Base-by-base conservation (phyloP, 345 rosid genomes). In the Aquilaria malaccensis region DNA sequence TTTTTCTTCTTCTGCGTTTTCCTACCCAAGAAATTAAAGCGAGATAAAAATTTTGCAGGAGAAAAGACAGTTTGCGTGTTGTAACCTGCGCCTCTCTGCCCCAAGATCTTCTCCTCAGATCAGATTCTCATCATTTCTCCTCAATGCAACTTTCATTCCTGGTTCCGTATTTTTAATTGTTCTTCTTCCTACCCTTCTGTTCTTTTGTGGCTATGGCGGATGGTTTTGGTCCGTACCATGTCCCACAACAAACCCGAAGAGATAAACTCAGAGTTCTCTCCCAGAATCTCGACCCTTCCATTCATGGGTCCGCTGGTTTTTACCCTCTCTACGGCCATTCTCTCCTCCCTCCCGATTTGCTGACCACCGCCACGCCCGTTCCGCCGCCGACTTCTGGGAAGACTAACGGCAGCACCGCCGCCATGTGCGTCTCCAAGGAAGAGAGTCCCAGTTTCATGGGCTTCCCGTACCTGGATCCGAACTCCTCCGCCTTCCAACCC, bases 381-480 rank as follows among this genome's bases (percentile, higher is more conserved):
- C 22, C 43, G 5, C 43, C 43, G 43, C 43, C 43, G 43, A 4
- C 43, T 37, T 37, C 43, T 37, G 5, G 51, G 64, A 55, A 54
- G 32, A 49, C 54, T 67, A 67, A 67, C 63, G 47, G 45, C 14
- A 66, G 62, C 22, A 22, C 22, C 22, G 22, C 22, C 71, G 41
- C 64, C 1, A 52, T 45, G 32, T 52, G 59, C 58, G 63, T 41
- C 22, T 81, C 62, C 10, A 76, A 76, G 59, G 81, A 79, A 41
- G 86, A 76, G 63, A 72, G 72, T 48, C 37, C 13, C 37, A 67
- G 66, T 64, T 76, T 81, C 62, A 69, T 78, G 73, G 69, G 69
- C 46, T 76, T 71, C 50, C 74, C 65, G 22, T 73, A 67, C 58
- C 45, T 74, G 73, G 86, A 82, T 61, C 86, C 82, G 10, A 77